Evolutionary conservation across 2,329 filamentous ascomycete genomes (phyloP).

Genomic region (Phoma sp.): DNA sequence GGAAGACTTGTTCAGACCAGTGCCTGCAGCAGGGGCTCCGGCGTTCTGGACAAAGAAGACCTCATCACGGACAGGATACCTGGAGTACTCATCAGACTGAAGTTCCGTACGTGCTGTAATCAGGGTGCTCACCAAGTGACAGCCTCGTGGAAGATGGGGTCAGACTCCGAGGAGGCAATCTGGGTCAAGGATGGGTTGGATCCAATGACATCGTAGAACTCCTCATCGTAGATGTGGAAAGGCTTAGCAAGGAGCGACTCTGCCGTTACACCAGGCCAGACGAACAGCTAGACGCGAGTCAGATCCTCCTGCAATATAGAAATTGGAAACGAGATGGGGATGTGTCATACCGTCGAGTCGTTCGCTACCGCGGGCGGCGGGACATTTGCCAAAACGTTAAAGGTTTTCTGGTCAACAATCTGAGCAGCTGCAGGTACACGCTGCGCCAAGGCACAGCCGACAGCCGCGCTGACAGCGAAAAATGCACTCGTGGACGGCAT

Average conservation of each 20-base stretch:
- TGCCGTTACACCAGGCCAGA: constrained; percentile 30
- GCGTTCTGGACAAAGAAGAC: constrained; percentile 38
- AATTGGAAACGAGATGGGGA: background rate
- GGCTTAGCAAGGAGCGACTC: constrained; percentile 32
- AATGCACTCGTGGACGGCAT: constrained; percentile 21
- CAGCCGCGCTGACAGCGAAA: constrained; percentile 17
- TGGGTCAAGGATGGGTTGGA: constrained; percentile 29
- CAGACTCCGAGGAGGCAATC: constrained; percentile 31
- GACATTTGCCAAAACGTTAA: constrained; percentile 30
- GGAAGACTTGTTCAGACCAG: constrained; percentile 35
- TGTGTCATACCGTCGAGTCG: constrained; percentile 26
- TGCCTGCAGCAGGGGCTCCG: constrained; percentile 32
- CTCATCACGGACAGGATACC: constrained; percentile 28
- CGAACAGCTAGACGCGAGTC: constrained; percentile 22
- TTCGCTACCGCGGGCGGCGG: constrained; percentile 29
- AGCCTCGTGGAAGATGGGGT: constrained; percentile 36
- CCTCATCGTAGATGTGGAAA: constrained; percentile 37
- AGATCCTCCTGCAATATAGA: constrained; percentile 3
- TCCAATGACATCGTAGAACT: constrained; percentile 36
- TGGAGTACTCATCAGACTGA: background rate
- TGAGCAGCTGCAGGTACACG: constrained; percentile 30
- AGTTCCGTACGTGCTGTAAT: background rate
- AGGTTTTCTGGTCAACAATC: constrained; percentile 29
- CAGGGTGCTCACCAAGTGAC: constrained; percentile 28
- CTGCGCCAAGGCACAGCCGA: constrained; percentile 24